A percentile compares a stretch with the other conserved stretches of the same genome.
Conservation (phyloP, 2,329 filamentous ascomycete genomes). For the Fusarium fujikuroi region DNA sequence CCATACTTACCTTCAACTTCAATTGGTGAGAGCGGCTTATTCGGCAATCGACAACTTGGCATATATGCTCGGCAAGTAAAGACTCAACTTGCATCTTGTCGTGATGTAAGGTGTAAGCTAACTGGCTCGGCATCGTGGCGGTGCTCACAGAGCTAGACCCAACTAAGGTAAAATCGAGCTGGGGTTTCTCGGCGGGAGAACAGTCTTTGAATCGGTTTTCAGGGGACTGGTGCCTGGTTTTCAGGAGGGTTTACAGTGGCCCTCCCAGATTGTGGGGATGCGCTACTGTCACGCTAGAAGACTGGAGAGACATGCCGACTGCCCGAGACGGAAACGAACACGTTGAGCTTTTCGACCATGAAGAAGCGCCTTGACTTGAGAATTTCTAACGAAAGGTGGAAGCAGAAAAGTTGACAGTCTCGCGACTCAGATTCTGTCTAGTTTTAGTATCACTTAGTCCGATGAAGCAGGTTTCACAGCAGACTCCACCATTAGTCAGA, state of each 20-base stretch:
- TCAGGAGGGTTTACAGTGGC: constrained; percentile 13
- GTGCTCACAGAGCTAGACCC: constrained; percentile 28
- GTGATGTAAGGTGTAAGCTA: constrained; percentile 31
- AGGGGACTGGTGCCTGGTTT: constrained; percentile 16
- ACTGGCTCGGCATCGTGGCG: constrained; percentile 37
- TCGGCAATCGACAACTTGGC: constrained; percentile 38
- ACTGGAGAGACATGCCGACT: constrained; percentile 34
- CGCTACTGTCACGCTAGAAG: constrained; percentile 24
- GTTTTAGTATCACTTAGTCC: neutral
- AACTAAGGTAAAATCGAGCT: constrained; percentile 1
- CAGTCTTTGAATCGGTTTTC: constrained; percentile 21
- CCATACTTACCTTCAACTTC: constrained; percentile 17
- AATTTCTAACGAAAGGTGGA: constrained; percentile 3
- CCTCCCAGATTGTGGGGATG: constrained; percentile 33
- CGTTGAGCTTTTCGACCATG: constrained; percentile 44
- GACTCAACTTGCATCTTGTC: constrained; percentile 15
- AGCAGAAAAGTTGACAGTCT: constrained; percentile 14
- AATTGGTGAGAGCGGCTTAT: constrained; percentile 34
- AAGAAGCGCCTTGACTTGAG: constrained; percentile 2
- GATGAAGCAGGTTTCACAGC: neutral
- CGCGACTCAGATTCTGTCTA: constrained; percentile 11
- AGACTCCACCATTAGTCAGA: neutral
- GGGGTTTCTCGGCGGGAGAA: neutral
- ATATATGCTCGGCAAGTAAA: constrained; percentile 18
- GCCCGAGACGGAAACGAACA: constrained; percentile 45